phyloP scores from a whole-genome alignment of 805 yeast genomes.

The Candida saitoana region DNA sequence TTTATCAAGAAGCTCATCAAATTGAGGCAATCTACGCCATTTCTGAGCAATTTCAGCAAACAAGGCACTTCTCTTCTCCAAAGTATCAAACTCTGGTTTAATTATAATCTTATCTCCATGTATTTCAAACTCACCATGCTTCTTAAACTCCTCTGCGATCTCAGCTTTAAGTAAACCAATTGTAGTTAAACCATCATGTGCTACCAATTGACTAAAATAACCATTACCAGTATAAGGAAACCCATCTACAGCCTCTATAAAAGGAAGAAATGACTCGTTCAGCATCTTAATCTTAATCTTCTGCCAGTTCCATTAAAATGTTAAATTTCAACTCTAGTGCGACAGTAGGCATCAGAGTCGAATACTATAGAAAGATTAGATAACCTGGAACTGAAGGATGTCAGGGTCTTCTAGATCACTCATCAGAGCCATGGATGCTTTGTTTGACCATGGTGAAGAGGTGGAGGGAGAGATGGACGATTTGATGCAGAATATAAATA shows the following conservation, averaged over 20 bases:
- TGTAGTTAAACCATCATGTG: constrained; percentile 25
- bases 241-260: constrained; percentile 28
- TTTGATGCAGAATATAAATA: constrained; percentile 13
- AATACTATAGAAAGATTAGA: too few relatives aligned
- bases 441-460: constrained; percentile 21
- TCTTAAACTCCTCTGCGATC: constrained; percentile 20
- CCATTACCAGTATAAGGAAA: constrained; percentile 19
- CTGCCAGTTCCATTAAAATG: too few relatives aligned
- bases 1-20: constrained; percentile 28
- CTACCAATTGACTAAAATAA: constrained; percentile 19
- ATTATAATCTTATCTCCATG: constrained; percentile 26
- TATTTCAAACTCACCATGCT: constrained; percentile 15
- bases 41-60: constrained; percentile 41
- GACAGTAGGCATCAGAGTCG: too few relatives aligned
- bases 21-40: constrained; percentile 32
- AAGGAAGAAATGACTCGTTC: constrained; percentile 8
- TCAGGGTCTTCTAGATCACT: constrained; percentile 25
- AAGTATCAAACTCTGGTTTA: constrained; percentile 22
- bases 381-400: constrained; percentile 11
- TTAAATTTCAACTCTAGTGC: too few relatives aligned
- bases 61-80: constrained; percentile 38
- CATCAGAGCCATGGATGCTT: constrained; percentile 20
- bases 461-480: constrained; percentile 8
- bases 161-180: constrained; percentile 28
- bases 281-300: too few relatives aligned